phyloP scores from a whole-genome alignment of 1,284 basidiomycete genomes.

The Ceratobasidium sp. region DNA sequence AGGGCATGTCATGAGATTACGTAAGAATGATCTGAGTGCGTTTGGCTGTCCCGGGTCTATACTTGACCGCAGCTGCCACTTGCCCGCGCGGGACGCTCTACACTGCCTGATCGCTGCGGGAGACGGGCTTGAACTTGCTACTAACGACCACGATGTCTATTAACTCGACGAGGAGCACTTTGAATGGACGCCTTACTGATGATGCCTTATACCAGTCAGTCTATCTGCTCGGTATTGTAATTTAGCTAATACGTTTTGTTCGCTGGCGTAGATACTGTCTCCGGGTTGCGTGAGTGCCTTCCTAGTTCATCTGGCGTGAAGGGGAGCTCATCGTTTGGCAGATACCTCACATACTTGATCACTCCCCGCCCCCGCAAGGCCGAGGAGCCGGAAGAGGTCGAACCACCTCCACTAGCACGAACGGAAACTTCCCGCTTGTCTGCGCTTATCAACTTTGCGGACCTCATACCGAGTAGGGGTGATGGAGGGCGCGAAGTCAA shows the following conservation, averaged over 20 bases:
- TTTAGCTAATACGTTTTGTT: conserved; percentile 35
- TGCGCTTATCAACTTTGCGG: conserved; percentile 66
- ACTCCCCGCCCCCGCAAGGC: conserved; percentile 57
- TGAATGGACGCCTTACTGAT: conserved; percentile 62
- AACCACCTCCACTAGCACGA: conserved; percentile 61
- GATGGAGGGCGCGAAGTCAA: conserved; percentile 84
- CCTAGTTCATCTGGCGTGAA: conserved; percentile 1
- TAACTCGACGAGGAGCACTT: conserved; percentile 41
- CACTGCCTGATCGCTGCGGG: not conserved
- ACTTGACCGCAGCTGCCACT: no score
- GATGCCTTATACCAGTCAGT: conserved; percentile 84
- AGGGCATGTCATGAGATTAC: conserved; percentile 27
- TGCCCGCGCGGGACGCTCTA: no score
- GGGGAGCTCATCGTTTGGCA: conserved; percentile 72
- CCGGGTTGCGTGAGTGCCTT: conserved; percentile 26
- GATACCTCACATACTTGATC: conserved; percentile 74
- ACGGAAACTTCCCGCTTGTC: conserved; percentile 70
- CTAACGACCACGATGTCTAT: conserved; percentile 24
- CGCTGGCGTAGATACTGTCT: conserved; percentile 4
- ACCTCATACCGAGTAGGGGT: conserved; percentile 71
- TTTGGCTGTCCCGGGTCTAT: no score
- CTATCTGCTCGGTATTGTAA: conserved; percentile 39
- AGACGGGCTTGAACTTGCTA: not conserved
- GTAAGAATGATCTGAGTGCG: conserved; percentile 9
- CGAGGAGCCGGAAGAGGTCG: conserved; percentile 30